Percentiles rank a stretch among this genome's conserved stretches.
phyloP scores from a whole-genome alignment of 257 asterid species.

The Jacaranda copaia region DNA sequence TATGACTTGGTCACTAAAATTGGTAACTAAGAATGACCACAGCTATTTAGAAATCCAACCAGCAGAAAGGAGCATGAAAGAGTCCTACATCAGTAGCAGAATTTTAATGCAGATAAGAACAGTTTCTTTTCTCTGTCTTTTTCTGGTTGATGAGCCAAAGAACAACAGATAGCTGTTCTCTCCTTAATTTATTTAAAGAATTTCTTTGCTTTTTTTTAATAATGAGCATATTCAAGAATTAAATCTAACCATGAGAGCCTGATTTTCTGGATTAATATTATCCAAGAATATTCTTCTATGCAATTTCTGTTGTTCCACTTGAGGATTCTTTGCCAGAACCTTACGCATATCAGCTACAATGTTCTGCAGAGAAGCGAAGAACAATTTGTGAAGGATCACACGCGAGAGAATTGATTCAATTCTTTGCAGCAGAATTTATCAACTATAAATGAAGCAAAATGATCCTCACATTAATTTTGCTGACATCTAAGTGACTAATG shows the following conservation, averaged over 20 bases:
- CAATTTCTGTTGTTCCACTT: constrained; percentile 92
- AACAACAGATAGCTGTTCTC: not conserved
- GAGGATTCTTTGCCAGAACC: constrained; percentile 91
- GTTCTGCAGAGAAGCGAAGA: constrained; percentile 52
- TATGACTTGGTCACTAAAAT: not conserved
- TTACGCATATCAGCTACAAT: constrained; percentile 98
- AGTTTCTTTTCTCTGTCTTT: constrained; percentile 11
- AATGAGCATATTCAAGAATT: constrained; percentile 36
- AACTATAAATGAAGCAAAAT: constrained; percentile 10
- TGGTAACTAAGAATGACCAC: not conserved
- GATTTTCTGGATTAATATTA: constrained; percentile 81
- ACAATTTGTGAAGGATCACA: constrained; percentile 23
- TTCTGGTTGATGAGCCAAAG: not conserved
- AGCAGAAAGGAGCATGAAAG: not conserved
- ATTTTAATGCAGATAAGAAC: not conserved
- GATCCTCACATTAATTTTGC: constrained; percentile 81
- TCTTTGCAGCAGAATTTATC: constrained; percentile 15
- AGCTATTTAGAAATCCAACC: not conserved
- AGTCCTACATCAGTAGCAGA: not conserved
- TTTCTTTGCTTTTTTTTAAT: too few relatives aligned
- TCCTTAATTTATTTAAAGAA: not conserved
- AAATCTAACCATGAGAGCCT: constrained; percentile 81
- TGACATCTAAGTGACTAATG: constrained; percentile 89
- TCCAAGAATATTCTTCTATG: constrained; percentile 92
- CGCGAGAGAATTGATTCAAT: constrained; percentile 21